Base-by-base conservation (phyloP, 2,329 filamentous ascomycete genomes). In the Aspergillus tamarii region DNA sequence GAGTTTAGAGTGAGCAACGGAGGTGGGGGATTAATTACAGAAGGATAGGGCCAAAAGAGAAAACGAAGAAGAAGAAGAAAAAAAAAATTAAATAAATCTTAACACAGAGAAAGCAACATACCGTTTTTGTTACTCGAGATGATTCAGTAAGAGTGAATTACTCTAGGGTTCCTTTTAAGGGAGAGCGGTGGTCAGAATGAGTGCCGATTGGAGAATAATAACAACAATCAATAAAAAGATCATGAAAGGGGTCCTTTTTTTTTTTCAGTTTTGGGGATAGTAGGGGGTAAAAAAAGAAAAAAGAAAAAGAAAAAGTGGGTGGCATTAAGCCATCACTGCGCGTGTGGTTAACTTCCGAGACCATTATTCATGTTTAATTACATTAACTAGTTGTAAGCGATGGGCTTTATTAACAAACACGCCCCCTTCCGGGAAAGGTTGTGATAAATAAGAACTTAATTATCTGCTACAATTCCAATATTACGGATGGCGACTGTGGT, bases 151-250 rank as follows among this genome's bases (percentile, higher is more conserved):
- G 12, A 28, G 34, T 16, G 43, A 46, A 23, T 46, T 46, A 46
- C 43, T 50, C 16, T 52, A 52, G 9, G 26, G 10, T 52, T 52
- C 28, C 28, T 12, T 52, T 52, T 52, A 28, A 32, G 48, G 26
- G 48, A 52, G 48, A 52, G 48, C 28, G 46, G 23, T 50, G 23
- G 48, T 52, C 10, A 52, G 28, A 50, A 50, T 50, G 23, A 28
- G 48, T 52, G 19, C 48, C 48, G 48, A 52, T 52, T 52, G 48
- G 48, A 52, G 48, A 52, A 52, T 52, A 52, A 52, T 52, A 52
- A 52, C 28, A 52, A 52, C 48, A 52, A 52, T 52, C 48, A 34
- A 52, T 32, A 52, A 52, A 52, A 30, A 52, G 36, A 41, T 41
- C 48, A 32, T 34, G 28, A 52, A 52, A 52, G 28, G 48, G 48